Percentiles rank a stretch among this genome's conserved stretches.
Evolutionary conservation across 164 flowering plant species (phyloP).

Genomic region (Warburgia ugandensis): DNA sequence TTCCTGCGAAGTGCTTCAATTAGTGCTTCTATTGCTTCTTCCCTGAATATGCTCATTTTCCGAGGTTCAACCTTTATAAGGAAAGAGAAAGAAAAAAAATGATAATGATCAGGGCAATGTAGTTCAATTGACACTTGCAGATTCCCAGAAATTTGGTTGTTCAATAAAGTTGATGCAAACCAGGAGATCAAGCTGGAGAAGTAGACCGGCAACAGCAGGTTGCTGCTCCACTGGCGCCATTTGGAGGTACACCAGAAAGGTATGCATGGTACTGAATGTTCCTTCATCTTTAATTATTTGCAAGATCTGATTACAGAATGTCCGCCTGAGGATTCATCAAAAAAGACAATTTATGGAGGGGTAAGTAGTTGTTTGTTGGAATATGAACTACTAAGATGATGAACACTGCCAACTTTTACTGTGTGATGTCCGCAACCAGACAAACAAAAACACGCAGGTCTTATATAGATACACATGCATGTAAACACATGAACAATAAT

Average conservation of each 20-base stretch:
- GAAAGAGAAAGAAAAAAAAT: neutral
- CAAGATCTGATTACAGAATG: too few relatives aligned
- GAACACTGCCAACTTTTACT: too few relatives aligned
- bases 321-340: too few relatives aligned
- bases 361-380: too few relatives aligned
- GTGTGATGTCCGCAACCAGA: too few relatives aligned
- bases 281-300: too few relatives aligned
- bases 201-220: constrained; percentile 57
- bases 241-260: constrained; percentile 65
- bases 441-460: too few relatives aligned
- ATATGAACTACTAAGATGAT: too few relatives aligned
- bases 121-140: neutral
- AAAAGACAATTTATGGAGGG: too few relatives aligned
- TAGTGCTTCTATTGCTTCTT: constrained; percentile 61
- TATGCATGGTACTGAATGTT: constrained; percentile 73
- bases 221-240: constrained; percentile 79
- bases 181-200: constrained; percentile 79
- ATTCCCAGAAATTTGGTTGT: neutral
- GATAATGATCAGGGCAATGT: neutral
- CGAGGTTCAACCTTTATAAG: constrained; percentile 52
- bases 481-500: too few relatives aligned
- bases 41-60: constrained; percentile 81
- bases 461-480: too few relatives aligned
- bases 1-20: constrained; percentile 53
- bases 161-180: constrained; percentile 24